Percentiles rank a stretch among this genome's conserved stretches.
Evolutionary conservation across 31 red algal species (phyloP).

Genomic region (Porphyra umbilicalis): DNA sequence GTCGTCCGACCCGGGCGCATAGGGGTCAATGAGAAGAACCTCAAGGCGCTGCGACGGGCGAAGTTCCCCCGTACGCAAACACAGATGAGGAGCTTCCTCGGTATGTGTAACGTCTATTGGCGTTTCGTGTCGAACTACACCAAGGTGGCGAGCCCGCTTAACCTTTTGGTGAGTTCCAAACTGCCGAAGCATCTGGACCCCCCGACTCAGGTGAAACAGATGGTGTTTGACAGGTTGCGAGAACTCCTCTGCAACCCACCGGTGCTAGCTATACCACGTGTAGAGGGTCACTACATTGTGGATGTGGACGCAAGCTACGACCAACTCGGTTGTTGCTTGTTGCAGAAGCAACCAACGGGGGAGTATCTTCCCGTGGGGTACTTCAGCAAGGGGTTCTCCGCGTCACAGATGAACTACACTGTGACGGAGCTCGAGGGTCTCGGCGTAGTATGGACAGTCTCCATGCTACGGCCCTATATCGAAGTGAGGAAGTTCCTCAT

Average conservation of each 20-base stretch:
- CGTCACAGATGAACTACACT: not conserved
- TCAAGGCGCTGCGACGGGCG: too few relatives aligned
- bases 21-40: too few relatives aligned
- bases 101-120: not conserved
- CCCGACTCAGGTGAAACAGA: not conserved
- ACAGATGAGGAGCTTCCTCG: too few relatives aligned
- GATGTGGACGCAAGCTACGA: not conserved
- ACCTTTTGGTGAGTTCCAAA: not conserved
- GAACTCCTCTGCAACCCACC: not conserved
- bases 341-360: conserved; percentile 4
- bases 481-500: not conserved
- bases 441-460: too few relatives aligned
- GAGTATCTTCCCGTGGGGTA: conserved; percentile 5
- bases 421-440: too few relatives aligned
- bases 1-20: not conserved
- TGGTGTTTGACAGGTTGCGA: not conserved
- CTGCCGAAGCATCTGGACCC: not conserved
- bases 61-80: too few relatives aligned
- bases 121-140: not conserved
- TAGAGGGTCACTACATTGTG: not conserved
- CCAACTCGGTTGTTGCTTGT: conserved; percentile 1
- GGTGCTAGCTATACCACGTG: not conserved
- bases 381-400: not conserved
- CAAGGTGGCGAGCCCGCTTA: not conserved
- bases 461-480: not conserved